These are phyloP conservation scores for Marchantia polymorpha DNA, from an alignment of 225 moss, liverwort and hornwort species.

Conservation along the genomic window DNA sequence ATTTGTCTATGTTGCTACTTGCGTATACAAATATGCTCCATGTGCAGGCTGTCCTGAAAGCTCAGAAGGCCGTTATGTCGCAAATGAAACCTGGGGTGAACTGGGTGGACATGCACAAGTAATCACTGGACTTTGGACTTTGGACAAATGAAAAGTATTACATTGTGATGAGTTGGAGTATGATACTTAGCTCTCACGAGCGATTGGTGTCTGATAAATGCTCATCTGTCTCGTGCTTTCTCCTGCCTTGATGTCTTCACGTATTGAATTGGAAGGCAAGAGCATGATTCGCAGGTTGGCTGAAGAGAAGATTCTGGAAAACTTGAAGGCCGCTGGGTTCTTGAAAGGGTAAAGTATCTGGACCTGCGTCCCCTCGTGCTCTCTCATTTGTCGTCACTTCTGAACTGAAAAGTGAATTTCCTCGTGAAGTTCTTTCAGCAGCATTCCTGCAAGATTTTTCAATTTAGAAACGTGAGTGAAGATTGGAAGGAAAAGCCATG, in stretches of 20 bases:
- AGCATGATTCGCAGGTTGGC: conserved; percentile 46
- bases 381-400: not conserved
- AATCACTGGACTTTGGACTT: not conserved
- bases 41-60: conserved; percentile 66
- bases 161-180: no score
- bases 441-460: not conserved
- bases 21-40: not conserved
- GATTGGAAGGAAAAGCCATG: no score
- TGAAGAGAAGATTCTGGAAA: conserved; percentile 60
- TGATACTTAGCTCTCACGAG: not conserved
- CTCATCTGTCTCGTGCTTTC: not conserved
- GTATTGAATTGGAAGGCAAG: not conserved
- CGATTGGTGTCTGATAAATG: not conserved
- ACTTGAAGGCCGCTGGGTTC: conserved; percentile 55
- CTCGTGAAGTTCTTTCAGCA: not conserved
- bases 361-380: not conserved
- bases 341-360: conserved; percentile 53
- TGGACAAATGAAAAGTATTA: no score
- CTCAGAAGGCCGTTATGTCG: conserved; percentile 71
- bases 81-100: conserved; percentile 80
- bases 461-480: no score
- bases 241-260: not conserved
- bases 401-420: not conserved
- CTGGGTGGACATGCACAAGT: conserved; percentile 88
- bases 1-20: not conserved